Conservation (phyloP, 345 rosid species). For the Eucalyptus virginea region DNA sequence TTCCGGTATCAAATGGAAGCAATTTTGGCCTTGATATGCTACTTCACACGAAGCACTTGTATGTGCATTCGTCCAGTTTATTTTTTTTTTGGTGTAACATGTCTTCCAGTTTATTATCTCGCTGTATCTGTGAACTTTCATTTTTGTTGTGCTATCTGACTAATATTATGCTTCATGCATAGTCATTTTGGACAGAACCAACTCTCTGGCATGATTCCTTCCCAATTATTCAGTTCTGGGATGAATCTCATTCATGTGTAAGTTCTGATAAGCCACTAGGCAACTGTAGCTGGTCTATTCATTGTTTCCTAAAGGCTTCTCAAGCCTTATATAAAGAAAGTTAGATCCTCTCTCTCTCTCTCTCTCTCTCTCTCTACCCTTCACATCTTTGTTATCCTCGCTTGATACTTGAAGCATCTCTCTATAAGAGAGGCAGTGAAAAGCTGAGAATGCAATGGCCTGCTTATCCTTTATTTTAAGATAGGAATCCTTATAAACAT, state of each 20-base stretch:
- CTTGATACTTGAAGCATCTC: not conserved
- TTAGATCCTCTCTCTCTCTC: not conserved
- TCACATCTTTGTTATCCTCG: not conserved
- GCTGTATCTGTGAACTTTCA: not conserved
- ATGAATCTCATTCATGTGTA: constrained; percentile 80
- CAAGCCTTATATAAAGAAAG: not conserved
- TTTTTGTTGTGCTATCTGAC: not conserved
- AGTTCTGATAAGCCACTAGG: constrained; percentile 1
- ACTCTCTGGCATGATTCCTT: constrained; percentile 58
- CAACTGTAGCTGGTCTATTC: not conserved
- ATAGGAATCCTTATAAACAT: not conserved
- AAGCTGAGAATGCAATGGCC: not conserved
- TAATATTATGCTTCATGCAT: constrained; percentile 1
- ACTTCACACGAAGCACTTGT: constrained; percentile 68
- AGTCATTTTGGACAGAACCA: constrained; percentile 77
- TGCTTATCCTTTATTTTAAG: not conserved
- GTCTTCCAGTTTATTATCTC: not conserved
- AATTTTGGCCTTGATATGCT: constrained; percentile 79
- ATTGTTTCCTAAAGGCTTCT: not conserved
- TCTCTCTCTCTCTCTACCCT: not conserved
- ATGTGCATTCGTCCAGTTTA: not conserved
- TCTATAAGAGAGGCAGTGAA: not conserved
- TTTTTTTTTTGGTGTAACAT: not conserved
- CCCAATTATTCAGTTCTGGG: constrained; percentile 45
- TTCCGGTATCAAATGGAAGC: constrained; percentile 69